Percentiles rank a stretch among this genome's conserved stretches.
These are phyloP conservation scores for Hibiscus tridactylites DNA, from an alignment of 345 rosid genomes.

Conservation along the genomic window DNA sequence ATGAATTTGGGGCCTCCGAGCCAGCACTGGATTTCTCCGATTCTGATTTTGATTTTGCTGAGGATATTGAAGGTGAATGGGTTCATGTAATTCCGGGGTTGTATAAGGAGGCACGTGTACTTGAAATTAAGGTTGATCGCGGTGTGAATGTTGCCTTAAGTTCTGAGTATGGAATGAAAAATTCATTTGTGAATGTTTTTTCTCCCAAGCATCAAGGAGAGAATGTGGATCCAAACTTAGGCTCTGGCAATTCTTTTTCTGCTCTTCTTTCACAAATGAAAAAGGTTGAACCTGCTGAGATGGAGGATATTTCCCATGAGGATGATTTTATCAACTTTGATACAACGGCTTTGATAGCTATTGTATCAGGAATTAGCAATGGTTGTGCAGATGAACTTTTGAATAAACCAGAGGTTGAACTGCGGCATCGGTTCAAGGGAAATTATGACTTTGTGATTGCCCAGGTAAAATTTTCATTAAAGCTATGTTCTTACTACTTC, in stretches of 20 bases:
- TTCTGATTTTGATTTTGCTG: slow-evolving; percentile 30
- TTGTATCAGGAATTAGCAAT: slow-evolving; percentile 81
- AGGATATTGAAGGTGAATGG: slow-evolving; percentile 59
- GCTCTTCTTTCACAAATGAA: slow-evolving; percentile 38
- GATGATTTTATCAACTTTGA: slow-evolving; percentile 54
- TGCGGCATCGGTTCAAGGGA: slow-evolving; percentile 69
- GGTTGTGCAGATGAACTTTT: slow-evolving; percentile 55
- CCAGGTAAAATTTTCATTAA: slow-evolving; percentile 41
- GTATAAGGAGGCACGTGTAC: slow-evolving; percentile 37
- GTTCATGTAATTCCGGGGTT: slow-evolving; percentile 36
- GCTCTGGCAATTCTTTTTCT: slow-evolving; percentile 23
- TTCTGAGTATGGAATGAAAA: slow-evolving; percentile 14
- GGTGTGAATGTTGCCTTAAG: slow-evolving; percentile 4
- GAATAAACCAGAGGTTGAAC: slow-evolving; percentile 30
- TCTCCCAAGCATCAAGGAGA: slow-evolving; percentile 19
- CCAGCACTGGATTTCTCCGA: slow-evolving; percentile 25
- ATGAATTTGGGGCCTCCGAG: slow-evolving; percentile 48
- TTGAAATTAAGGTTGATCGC: slow-evolving; percentile 48
- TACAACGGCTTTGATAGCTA: slow-evolving; percentile 79
- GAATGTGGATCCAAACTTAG: slow-evolving; percentile 10
- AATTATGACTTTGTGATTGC: slow-evolving; percentile 64
- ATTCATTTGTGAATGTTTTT: slow-evolving; percentile 9
- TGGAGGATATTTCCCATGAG: slow-evolving; percentile 12
- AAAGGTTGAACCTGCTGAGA: slow-evolving; percentile 10
- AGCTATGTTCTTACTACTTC: background rate